Evolutionary conservation across 257 asterid genomes (phyloP), one percentile per base, ranked within the genome.

Genomic region (Capsicum baccatum): DNA sequence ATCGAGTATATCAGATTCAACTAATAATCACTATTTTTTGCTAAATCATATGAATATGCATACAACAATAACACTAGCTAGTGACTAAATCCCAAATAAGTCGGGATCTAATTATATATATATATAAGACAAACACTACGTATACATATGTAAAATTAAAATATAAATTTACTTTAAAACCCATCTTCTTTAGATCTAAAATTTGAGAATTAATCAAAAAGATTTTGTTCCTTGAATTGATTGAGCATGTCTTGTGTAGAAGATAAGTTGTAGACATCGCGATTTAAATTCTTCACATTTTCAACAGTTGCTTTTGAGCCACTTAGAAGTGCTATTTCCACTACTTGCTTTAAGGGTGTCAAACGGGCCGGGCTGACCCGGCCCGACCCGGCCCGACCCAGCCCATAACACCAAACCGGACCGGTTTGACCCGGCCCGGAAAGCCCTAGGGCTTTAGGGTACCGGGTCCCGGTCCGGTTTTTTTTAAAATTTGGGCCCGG

Each of bases 171-270:
- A 55, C 9, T 3, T 55, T 13, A 4, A 55, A 55, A 55, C 13
- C 16, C 6, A 12, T 55, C 10, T 3, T 4, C 59, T 55, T 6
- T 19, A 19, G 39, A 62, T 62, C 37, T 7, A 26, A 3, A 9
- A 8, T 14, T 52, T 3, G 11, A 44, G 6, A 44, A 44, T 44
- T 9, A n/a, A 79, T 80, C 48, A 56, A 80, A 56, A 66, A 80
- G 69, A 54, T 21, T 3, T 19, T 63, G 21, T 48, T 81, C 15
- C 2, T 4, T 12, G 15, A 81, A 55, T 14, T 59, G 35, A 48
- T 64, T 11, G 48, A 81, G 55, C 84, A 63, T 63, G 6, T 81
- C 64, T 44, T 81, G 64, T 15, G 19, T 9, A 1, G 84, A 81
- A 9, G 79, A 63, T 2, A 81, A 10, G 8, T 66, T 13, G 50